phyloP scores from a whole-genome alignment of 768 basidiomycete genomes.

The Tylopilus cervinicoccineus region DNA sequence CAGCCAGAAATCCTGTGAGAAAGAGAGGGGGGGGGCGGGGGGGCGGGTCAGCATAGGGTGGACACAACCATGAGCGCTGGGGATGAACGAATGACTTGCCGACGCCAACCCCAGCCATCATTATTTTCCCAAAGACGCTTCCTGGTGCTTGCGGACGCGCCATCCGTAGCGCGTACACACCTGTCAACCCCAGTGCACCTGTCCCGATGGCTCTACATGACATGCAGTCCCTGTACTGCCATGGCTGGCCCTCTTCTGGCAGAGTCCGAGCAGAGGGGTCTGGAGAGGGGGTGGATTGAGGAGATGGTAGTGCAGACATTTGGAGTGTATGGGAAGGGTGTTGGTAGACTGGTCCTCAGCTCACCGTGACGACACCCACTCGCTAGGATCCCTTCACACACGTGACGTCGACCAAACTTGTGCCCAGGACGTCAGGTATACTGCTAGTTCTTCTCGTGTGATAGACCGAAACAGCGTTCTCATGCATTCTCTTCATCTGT shows the following conservation, averaged over 20 bases:
- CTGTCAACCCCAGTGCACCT: constrained; percentile 56
- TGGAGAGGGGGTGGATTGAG: not conserved
- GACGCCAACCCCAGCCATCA: constrained; percentile 60
- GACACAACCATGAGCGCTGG: too few species aligned
- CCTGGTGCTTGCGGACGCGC: constrained; percentile 62
- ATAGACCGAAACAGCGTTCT: too few species aligned
- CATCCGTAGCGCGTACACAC: constrained; percentile 64
- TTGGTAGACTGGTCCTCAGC: too few species aligned
- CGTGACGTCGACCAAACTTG: too few species aligned
- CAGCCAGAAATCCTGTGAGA: constrained; percentile 25
- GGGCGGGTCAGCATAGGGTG: constrained; percentile 14
- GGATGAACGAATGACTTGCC: constrained; percentile 36
- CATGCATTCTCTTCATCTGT: too few species aligned
- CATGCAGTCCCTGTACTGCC: constrained; percentile 51
- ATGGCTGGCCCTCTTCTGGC: constrained; percentile 4
- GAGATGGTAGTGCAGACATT: constrained; percentile 20
- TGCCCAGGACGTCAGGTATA: too few species aligned
- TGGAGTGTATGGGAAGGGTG: too few species aligned
- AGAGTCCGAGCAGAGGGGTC: not conserved
- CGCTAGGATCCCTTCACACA: too few species aligned
- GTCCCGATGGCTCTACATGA: constrained; percentile 69
- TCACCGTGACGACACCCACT: too few species aligned
- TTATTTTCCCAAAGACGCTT: constrained; percentile 52
- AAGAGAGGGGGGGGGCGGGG: too few species aligned
- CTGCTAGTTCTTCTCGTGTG: too few species aligned